phyloP scores from a whole-genome alignment of 805 yeast species.

The Geotrichum ghanense region DNA sequence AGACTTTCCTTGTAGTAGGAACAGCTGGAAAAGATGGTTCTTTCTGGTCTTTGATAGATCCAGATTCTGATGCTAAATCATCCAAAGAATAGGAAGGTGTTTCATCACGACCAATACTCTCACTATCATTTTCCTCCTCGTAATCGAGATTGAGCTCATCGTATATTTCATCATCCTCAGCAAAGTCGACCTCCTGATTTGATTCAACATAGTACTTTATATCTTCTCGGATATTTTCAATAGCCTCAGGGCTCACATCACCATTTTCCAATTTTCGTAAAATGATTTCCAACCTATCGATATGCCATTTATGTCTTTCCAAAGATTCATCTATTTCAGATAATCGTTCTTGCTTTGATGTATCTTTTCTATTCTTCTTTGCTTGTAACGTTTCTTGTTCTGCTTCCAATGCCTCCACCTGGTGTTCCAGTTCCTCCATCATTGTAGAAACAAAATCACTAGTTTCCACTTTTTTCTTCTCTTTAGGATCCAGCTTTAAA shows the following conservation, averaged over 20 bases:
- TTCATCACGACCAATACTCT: constrained; percentile 11
- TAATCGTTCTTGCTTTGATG: constrained; percentile 42
- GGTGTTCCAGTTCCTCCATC: constrained; percentile 72
- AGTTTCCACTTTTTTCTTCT: constrained; percentile 66
- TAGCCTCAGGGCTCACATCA: constrained; percentile 62
- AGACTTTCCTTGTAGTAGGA: constrained; percentile 3
- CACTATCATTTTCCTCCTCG: constrained; percentile 34
- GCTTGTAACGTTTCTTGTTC: constrained; percentile 46
- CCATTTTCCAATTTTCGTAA: constrained; percentile 70
- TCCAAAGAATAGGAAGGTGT: not conserved
- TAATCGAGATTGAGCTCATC: constrained; percentile 69
- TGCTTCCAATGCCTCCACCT: constrained; percentile 67
- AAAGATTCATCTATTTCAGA: constrained; percentile 51
- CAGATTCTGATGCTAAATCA: constrained; percentile 1
- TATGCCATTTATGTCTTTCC: constrained; percentile 72
- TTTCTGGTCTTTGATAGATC: constrained; percentile 4
- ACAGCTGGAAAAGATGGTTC: constrained; percentile 6
- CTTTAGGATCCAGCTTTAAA: constrained; percentile 61
- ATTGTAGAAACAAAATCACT: constrained; percentile 55
- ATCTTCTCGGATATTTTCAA: constrained; percentile 74
- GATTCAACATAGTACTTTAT: constrained; percentile 88
- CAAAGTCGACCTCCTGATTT: constrained; percentile 85
- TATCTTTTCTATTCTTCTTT: constrained; percentile 51
- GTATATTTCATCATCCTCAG: constrained; percentile 87
- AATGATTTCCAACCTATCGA: constrained; percentile 64